Base-by-base conservation (phyloP, 495 filamentous ascomycete genomes). In the Penicillium lagena region DNA sequence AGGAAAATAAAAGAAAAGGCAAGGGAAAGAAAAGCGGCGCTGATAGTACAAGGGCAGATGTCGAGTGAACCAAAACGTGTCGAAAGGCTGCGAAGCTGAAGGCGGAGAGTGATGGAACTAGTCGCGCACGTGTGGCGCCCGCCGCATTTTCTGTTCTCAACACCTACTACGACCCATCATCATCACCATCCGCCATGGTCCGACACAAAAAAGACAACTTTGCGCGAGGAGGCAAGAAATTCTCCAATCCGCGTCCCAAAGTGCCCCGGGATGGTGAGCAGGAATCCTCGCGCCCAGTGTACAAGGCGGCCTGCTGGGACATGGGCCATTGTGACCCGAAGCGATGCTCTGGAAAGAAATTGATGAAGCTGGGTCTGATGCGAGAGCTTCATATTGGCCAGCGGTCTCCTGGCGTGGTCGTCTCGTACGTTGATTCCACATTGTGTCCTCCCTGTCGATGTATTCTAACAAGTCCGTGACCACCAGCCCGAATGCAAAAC, bases 231-330 rank as follows among this genome's bases (percentile, higher is more conserved):
- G 81, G 82, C 56, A 87, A 83, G 63, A 80, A 82, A 64, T 71
- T 68, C 60, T 62, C 72, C 67, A 71, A 50, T 9, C 32, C 60
- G 70, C 68, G 59, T 67, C 67, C 54, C 66, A 73, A 42, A 45
- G 66, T 56, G 42, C 70, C 70, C 58, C 68, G 68, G 63, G 68
- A 70, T 54, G 66, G 63, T 27, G 51, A 66, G 50, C 58, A 63
- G 35, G 47, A 51, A 30, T 53, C 67, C 41, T 58, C 68, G 32
- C 70, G 71, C 45, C 85, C 87, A 29, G 60, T 79, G 11, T 95
- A 87, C 77, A 89, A 86, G 71, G 94, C 93, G 37, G 93, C 91
- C 31, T 96, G 91, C 60, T 98, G 93, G 93, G 93, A 98, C 63
- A 72, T 98, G 31, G 89, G 89, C 39, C 93, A 98, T 63, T 98